A percentile compares a stretch with the other conserved stretches of the same genome.
Conservation (phyloP, 2,329 filamentous ascomycete genomes). For the Arachnomyces sp. region DNA sequence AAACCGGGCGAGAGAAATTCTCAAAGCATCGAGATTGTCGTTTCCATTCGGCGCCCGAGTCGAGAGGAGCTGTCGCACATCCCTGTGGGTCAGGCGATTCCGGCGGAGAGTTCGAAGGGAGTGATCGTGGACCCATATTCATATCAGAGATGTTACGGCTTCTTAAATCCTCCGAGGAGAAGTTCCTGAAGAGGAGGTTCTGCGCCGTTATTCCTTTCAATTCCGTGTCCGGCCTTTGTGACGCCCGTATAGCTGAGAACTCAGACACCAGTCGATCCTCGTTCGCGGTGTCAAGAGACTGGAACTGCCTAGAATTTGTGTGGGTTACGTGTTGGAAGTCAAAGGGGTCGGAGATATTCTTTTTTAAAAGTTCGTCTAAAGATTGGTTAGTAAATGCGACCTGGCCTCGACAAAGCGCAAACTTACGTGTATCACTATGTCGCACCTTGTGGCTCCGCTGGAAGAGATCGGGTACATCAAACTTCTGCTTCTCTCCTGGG, state of each 20-base stretch:
- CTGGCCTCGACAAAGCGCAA: neutral
- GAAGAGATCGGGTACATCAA: constrained; percentile 26
- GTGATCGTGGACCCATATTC: constrained; percentile 15
- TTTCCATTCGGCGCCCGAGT: constrained; percentile 16
- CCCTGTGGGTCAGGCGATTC: constrained; percentile 27
- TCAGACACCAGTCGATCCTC: constrained; percentile 45
- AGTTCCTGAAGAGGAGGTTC: constrained; percentile 33
- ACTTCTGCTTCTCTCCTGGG: constrained; percentile 23
- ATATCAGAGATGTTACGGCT: constrained; percentile 17
- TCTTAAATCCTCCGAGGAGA: constrained; percentile 24
- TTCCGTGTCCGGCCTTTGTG: constrained; percentile 41
- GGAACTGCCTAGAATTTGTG: constrained; percentile 47
- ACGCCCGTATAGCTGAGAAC: constrained; percentile 46
- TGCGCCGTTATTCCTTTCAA: constrained; percentile 47
- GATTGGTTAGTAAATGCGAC: neutral
- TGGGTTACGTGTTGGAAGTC: constrained; percentile 58
- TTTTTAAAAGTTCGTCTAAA: constrained; percentile 36
- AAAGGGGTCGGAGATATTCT: constrained; percentile 52
- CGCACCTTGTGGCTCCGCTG: constrained; percentile 25
- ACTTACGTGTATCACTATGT: constrained; percentile 30
- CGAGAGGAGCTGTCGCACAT: constrained; percentile 18
- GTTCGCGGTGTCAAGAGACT: constrained; percentile 43
- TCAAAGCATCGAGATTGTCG: constrained; percentile 37
- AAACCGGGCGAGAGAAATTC: constrained; percentile 48
- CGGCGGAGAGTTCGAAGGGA: constrained; percentile 10